These are phyloP conservation scores for Fagopyrum homotropicum DNA, from an alignment of 148 eudicot species.

Conservation along the genomic window DNA sequence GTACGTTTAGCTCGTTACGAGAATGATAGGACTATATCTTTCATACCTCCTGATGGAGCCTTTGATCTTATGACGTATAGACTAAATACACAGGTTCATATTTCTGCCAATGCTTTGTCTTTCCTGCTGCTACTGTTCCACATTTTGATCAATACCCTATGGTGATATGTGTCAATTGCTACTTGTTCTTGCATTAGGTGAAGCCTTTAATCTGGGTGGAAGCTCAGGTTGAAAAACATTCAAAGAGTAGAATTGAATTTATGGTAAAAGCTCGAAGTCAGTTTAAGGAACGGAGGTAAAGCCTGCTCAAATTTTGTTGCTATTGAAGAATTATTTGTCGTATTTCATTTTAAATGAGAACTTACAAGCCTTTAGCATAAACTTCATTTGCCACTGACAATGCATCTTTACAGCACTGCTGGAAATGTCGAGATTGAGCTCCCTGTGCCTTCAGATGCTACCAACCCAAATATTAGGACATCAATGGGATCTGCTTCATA, in stretches of 20 bases:
- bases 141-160: background rate
- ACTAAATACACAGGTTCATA: conserved; percentile 80
- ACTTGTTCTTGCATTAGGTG: conserved; percentile 39
- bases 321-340: background rate
- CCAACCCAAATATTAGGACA: conserved; percentile 82
- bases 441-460: conserved; percentile 88
- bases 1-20: conserved; percentile 94
- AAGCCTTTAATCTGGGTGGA: conserved; percentile 98
- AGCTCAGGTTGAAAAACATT: conserved; percentile 86
- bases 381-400: background rate
- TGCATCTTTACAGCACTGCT: conserved; percentile 56
- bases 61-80: conserved; percentile 98
- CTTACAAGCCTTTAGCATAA: background rate
- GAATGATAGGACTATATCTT: conserved; percentile 91
- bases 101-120: background rate
- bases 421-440: conserved; percentile 93
- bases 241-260: conserved; percentile 90
- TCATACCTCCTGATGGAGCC: conserved; percentile 95
- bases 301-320: background rate
- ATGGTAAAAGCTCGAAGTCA: conserved; percentile 92
- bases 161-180: background rate
- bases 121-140: background rate
- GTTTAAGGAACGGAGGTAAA: conserved; percentile 88
- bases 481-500: conserved; percentile 94
- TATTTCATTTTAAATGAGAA: background rate